Evolutionary conservation across 805 yeast genomes (phyloP).

Genomic region (Monosporozyma aquatica): DNA sequence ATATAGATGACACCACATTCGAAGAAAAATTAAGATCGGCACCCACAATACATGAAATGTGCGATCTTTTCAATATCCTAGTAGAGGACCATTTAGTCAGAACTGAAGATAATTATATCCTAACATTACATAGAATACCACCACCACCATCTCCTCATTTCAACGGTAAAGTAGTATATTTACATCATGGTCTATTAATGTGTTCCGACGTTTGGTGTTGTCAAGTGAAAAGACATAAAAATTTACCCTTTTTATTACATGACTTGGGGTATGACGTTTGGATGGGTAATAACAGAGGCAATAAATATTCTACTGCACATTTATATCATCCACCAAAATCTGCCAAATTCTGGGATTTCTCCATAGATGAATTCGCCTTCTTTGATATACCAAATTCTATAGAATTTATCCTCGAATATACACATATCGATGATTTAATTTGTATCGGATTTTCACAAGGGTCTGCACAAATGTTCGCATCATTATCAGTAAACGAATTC

Average conservation of each 20-base stretch:
- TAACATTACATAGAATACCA: slow-evolving; percentile 65
- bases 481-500: slow-evolving; percentile 55
- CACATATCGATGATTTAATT: slow-evolving; percentile 39
- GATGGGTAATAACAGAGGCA: slow-evolving; percentile 89
- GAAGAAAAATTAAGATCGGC: slow-evolving; percentile 29
- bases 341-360: slow-evolving; percentile 72
- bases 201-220: slow-evolving; percentile 76
- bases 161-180: slow-evolving; percentile 50
- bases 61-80: slow-evolving; percentile 55
- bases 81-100: slow-evolving; percentile 69
- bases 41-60: slow-evolving; percentile 53
- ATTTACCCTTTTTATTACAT: slow-evolving; percentile 66
- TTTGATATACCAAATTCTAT: slow-evolving; percentile 83
- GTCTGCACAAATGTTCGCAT: slow-evolving; percentile 85
- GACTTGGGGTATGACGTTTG: slow-evolving; percentile 89
- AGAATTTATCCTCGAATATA: slow-evolving; percentile 53
- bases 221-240: slow-evolving; percentile 36
- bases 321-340: slow-evolving; percentile 34
- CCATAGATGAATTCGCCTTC: slow-evolving; percentile 84
- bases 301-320: slow-evolving; percentile 85
- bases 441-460: slow-evolving; percentile 93
- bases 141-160: slow-evolving; percentile 27
- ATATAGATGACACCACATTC: slow-evolving; percentile 14
- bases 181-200: slow-evolving; percentile 91
- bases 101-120: slow-evolving; percentile 68